Evolutionary conservation across 2,329 filamentous ascomycete species (phyloP).

Genomic region (Venturia carpophila): DNA sequence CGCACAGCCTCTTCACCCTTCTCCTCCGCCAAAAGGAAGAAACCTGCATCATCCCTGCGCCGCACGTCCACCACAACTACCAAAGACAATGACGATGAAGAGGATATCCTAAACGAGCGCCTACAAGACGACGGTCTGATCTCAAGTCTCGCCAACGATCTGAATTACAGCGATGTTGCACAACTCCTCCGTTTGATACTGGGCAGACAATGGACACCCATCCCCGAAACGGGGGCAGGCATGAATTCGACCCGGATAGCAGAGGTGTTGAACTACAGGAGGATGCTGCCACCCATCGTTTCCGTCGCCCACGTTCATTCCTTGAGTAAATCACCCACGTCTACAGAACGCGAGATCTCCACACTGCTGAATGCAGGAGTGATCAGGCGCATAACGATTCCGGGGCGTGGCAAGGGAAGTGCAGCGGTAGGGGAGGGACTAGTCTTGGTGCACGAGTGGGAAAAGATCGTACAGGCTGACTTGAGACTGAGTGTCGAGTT

Average conservation of each 20-base stretch:
- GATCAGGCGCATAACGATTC: constrained; percentile 56
- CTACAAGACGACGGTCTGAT: constrained; percentile 31
- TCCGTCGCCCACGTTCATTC: constrained; percentile 60
- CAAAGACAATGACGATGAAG: constrained; percentile 22
- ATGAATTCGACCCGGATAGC: constrained; percentile 57
- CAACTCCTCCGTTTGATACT: constrained; percentile 41
- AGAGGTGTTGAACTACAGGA: constrained; percentile 55
- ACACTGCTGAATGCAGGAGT: constrained; percentile 50
- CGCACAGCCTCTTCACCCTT: constrained; percentile 33
- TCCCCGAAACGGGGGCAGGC: constrained; percentile 51
- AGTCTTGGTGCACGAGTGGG: constrained; percentile 51
- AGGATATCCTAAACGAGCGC: constrained; percentile 29
- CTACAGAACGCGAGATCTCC: constrained; percentile 59
- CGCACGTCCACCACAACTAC: constrained; percentile 9
- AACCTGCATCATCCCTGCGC: constrained; percentile 22
- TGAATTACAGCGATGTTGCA: constrained; percentile 52
- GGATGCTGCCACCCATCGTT: constrained; percentile 54
- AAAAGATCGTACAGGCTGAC: constrained; percentile 30
- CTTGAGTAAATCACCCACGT: constrained; percentile 54
- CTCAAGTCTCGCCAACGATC: constrained; percentile 45
- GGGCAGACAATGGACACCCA: constrained; percentile 21
- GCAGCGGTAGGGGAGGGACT: constrained; percentile 56
- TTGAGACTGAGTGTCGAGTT: constrained; percentile 35
- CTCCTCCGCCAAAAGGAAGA: constrained; percentile 30
- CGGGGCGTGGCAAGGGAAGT: constrained; percentile 51